These are phyloP conservation scores for Papilionanthe hybrid DNA, from an alignment of 116 monocot species.

Conservation along the genomic window DNA sequence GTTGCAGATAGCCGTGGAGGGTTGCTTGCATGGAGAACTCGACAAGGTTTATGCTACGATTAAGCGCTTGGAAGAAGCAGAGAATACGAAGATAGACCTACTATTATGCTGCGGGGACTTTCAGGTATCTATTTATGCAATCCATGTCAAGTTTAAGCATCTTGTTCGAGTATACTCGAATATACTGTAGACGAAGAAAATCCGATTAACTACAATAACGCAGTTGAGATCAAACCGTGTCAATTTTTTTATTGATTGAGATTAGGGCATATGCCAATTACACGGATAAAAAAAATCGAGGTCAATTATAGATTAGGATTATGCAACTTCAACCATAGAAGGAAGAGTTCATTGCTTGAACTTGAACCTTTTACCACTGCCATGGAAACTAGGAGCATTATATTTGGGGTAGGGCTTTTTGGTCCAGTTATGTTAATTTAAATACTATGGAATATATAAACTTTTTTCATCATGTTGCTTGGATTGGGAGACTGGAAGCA, in stretches of 20 bases:
- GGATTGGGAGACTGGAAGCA: neutral
- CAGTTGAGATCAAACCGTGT: neutral
- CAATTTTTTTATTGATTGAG: neutral
- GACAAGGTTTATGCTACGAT: conserved; percentile 79
- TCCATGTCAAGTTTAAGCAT: neutral
- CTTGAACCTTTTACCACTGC: neutral
- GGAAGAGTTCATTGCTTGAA: neutral
- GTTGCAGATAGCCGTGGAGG: conserved; percentile 84
- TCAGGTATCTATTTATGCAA: conserved; percentile 44
- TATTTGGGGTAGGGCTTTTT: neutral
- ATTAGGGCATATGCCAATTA: too few species aligned
- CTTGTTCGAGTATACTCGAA: neutral
- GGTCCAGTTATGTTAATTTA: neutral
- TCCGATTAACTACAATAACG: neutral
- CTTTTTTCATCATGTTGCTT: neutral
- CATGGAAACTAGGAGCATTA: neutral
- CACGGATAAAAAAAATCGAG: neutral
- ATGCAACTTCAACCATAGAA: neutral
- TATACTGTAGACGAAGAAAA: neutral
- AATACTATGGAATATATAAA: neutral
- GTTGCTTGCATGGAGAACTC: conserved; percentile 99
- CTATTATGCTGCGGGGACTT: conserved; percentile 93
- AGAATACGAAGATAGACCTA: conserved; percentile 86
- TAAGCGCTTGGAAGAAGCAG: conserved; percentile 58
- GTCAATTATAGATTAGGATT: neutral